Conservation (phyloP, 2,329 filamentous ascomycete genomes). For the Talaromyces sp. region DNA sequence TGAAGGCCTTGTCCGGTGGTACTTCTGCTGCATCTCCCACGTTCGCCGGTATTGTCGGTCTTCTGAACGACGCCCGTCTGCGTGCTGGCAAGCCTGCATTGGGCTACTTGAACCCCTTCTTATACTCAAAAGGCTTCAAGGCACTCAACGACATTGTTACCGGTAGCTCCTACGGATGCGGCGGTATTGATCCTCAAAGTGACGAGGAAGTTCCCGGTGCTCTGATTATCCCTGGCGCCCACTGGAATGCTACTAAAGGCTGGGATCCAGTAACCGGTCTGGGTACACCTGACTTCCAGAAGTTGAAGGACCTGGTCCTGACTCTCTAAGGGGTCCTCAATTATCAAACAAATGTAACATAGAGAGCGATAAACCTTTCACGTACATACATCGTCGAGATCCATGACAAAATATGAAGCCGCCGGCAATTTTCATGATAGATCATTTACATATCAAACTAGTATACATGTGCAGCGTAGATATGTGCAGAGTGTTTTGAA, state of each 20-base stretch:
- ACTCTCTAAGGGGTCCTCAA: conserved; percentile 6
- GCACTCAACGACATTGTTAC: conserved; percentile 53
- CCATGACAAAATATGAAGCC: background rate
- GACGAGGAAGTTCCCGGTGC: conserved; percentile 20
- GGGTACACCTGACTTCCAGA: conserved; percentile 34
- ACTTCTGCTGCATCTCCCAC: conserved; percentile 55
- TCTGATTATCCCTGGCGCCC: conserved; percentile 28
- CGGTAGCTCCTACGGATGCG: conserved; percentile 39
- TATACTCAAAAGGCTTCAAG: conserved; percentile 53
- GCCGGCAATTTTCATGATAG: background rate
- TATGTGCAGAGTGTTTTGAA: background rate
- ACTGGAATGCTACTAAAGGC: conserved; percentile 37
- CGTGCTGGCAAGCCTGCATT: conserved; percentile 52
- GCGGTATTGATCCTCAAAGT: conserved; percentile 35
- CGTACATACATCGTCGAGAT: background rate
- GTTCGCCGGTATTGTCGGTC: conserved; percentile 58
- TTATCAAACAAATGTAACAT: background rate
- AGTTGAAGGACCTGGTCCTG: conserved; percentile 25
- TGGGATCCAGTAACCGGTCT: conserved; percentile 49
- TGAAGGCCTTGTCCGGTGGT: conserved; percentile 18
- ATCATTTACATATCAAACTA: too few species aligned
- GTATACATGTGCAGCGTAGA: too few species aligned
- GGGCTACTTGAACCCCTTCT: conserved; percentile 61
- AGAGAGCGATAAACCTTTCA: background rate
- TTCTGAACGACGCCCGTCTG: conserved; percentile 63